Evolutionary conservation across 192 early-diverging fungal species (phyloP), one percentile per base, ranked within the genome.

Genomic region (Entomortierella parvispora): DNA sequence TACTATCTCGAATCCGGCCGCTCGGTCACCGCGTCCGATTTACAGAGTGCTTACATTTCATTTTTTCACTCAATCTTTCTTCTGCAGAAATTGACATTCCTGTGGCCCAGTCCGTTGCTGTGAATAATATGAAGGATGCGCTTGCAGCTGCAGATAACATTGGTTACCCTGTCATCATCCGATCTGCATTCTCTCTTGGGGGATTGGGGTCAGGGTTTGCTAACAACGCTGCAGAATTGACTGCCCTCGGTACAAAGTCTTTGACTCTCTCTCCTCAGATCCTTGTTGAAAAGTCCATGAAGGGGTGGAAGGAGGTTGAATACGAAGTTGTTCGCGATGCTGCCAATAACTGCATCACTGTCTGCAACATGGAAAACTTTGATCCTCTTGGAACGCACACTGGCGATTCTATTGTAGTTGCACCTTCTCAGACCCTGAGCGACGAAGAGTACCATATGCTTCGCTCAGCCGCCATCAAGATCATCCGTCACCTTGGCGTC

Each of bases 311-410:
- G 81, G 97, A 99, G 84, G 89, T 99, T 53, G 97, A 99, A 84
- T 99, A 99, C 79, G 97, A 99, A 78, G 96, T 99, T 34, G 96
- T 99, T 28, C 92, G 97, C 66, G 97, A 99, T 82, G 90, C 94
- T 51, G 88, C 90, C 52, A 90, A 99, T 83, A 99, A 99, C 85
- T 99, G 97, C 82, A 96, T 99, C 58, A 98, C 97, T 28, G 96
- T 99, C 43, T 99, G 97, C 83, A 99, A 99, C 87, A 99, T 98
- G 96, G 96, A 99, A 81, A 99, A 99, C 91, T 98, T 99, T 87
- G 97, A 99, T 68, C 97, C 97, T 25, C 91, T 99, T 37, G 96
- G 97, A 25, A 94, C 95, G 45, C 97, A 99, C 84, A 99, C 97
- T 3, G 97, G 97, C 62, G 97, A 99, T 80, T 97, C 95, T n/a